Evolutionary conservation across 129 eudicot species (phyloP), one percentile per base, ranked within the genome.

Genomic region (Flaveria trinervia): DNA sequence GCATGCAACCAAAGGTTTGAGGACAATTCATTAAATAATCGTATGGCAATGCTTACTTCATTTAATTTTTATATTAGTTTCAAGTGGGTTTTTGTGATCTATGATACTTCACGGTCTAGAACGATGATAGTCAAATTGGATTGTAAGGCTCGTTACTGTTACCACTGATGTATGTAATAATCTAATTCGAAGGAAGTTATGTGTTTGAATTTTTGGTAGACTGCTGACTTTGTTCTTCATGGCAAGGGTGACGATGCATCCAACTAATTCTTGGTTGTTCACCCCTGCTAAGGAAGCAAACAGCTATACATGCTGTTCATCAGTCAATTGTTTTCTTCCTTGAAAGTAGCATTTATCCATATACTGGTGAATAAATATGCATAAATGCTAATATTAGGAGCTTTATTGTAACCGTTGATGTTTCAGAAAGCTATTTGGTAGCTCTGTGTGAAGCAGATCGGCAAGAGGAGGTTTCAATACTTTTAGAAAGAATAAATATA

Each of bases 381-480:
- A 56, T 70, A 33, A 43, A 65, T 41, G 16, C 52, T 61, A 56
- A 54, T 67, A 68, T 66, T 28, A 60, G 44, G 33, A 18, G 74
- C 68, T 80, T 79, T 33, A 65, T 50, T 54, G 49, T 59, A 52
- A 45, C 66, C 54, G 54, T 65, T 72, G 51, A 65, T 85, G 51
- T 66, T 85, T 88, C 93, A 89, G 97, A 81, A 75, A 75, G 77
- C 76, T 91, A 85, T 73, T 76, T 94, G 81, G 66, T 89, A 76
- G 98, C 98, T 25, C 71, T 94, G 68, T 87, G 86, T 65, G 90
- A 87, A 79, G 81, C 88, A 56, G 90, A 82, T 77, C 81, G 92
- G 74, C 79, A 83, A 72, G 76, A 86, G 78, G 97, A 94, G 76
- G 73, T 86, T 64, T 62, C 79, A 79, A 59, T 82, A 71, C 89